phyloP scores from a whole-genome alignment of 1,284 basidiomycete genomes.

The Trichosporon inkin region DNA sequence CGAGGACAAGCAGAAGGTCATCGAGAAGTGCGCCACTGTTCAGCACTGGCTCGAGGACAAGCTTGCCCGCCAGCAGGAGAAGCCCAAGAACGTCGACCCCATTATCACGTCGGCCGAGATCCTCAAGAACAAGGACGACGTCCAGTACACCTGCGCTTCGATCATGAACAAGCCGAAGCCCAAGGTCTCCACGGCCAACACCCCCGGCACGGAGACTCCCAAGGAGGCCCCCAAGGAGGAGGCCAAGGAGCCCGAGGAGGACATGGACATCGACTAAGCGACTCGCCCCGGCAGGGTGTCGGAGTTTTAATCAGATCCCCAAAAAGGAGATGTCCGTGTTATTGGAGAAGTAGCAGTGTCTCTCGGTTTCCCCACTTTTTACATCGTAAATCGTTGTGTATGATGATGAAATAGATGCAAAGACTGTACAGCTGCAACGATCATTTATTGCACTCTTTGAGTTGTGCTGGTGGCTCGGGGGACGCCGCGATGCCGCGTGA shows the following conservation, averaged over 20 bases:
- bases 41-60: constrained; percentile 93
- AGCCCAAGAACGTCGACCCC: constrained; percentile 78
- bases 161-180: constrained; percentile 86
- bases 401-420: constrained; percentile 10
- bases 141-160: constrained; percentile 75
- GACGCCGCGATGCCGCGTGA: too few species aligned
- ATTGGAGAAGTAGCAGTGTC: constrained; percentile 7
- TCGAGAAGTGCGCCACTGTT: constrained; percentile 60
- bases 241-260: constrained; percentile 59
- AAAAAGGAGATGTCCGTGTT: constrained; percentile 6
- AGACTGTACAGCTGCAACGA: neutral
- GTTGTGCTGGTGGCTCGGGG: too few species aligned
- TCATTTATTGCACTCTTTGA: neutral
- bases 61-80: constrained; percentile 75
- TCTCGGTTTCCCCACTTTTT: constrained; percentile 1
- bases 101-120: constrained; percentile 75
- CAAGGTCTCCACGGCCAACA: constrained; percentile 58
- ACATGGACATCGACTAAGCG: constrained; percentile 48
- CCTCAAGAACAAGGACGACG: constrained; percentile 79
- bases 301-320: neutral
- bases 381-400: constrained; percentile 9
- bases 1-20: constrained; percentile 74
- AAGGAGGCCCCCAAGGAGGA: constrained; percentile 59
- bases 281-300: neutral
- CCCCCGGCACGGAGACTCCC: constrained; percentile 56